These are phyloP conservation scores for Chaetoceros muelleri DNA, from an alignment of 108 stramenopile species.

Conservation along the genomic window DNA sequence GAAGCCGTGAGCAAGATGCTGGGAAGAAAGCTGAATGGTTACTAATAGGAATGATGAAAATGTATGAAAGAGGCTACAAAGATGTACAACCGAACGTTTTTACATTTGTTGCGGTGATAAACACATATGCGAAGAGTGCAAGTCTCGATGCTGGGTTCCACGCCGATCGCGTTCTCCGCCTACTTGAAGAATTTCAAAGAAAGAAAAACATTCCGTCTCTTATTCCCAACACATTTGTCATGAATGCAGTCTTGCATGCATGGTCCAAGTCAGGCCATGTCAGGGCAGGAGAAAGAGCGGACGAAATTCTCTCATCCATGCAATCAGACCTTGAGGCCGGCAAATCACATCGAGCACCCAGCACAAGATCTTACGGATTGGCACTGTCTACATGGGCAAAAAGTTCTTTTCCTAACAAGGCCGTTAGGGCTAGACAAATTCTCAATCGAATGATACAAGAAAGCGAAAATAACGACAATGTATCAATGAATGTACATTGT, in stretches of 20 bases:
- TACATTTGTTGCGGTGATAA: conserved; percentile 54
- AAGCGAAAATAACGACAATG: conserved; percentile 24
- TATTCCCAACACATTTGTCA: conserved; percentile 39
- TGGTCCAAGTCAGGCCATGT: conserved; percentile 40
- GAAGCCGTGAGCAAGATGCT: conserved; percentile 25
- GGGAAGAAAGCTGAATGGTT: conserved; percentile 25
- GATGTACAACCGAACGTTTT: conserved; percentile 37
- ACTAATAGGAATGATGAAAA: conserved; percentile 23
- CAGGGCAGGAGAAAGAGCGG: conserved; percentile 41
- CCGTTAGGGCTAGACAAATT: conserved; percentile 34
- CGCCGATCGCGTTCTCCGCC: conserved; percentile 39
- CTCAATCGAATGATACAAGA: conserved; percentile 43
- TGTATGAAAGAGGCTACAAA: conserved; percentile 39
- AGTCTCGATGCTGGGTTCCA: conserved; percentile 46
- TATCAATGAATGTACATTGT: conserved; percentile 28
- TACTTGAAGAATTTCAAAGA: conserved; percentile 29
- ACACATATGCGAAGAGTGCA: conserved; percentile 42
- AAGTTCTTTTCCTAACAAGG: conserved; percentile 29
- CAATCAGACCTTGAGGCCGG: conserved; percentile 27
- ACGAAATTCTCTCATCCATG: conserved; percentile 33
- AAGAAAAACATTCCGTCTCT: conserved; percentile 21
- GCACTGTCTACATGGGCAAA: conserved; percentile 49
- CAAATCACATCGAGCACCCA: conserved; percentile 25
- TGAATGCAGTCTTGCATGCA: conserved; percentile 42
- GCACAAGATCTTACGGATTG: conserved; percentile 35